Evolutionary conservation across 495 filamentous ascomycete species (phyloP).

Genomic region (Barbatosphaeria neglecta): DNA sequence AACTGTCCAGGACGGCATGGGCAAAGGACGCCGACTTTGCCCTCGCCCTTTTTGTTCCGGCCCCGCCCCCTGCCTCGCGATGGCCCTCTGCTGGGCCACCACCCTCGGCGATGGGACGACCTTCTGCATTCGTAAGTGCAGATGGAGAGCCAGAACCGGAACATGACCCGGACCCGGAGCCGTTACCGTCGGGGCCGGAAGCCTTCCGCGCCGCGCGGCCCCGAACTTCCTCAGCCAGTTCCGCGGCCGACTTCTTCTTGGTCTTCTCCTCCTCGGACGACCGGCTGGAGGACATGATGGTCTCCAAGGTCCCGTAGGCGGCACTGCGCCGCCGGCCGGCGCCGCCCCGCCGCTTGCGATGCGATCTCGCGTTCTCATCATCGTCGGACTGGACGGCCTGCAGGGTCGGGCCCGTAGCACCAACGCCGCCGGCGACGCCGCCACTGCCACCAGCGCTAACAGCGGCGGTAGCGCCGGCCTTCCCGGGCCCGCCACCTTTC

Average conservation of each 20-base stretch:
- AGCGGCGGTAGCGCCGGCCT: no score
- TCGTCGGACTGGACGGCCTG: constrained; percentile 39
- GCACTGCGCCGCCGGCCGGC: constrained; percentile 29
- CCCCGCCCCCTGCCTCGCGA: no score
- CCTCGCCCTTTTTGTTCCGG: constrained; percentile 4
- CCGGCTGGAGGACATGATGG: constrained; percentile 44
- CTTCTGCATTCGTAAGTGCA: no score
- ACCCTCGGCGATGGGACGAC: no score
- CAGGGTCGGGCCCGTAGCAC: constrained; percentile 27
- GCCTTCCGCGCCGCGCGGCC: constrained; percentile 26
- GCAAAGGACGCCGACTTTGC: constrained; percentile 36
- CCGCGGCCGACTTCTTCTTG: constrained; percentile 37
- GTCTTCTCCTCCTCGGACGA: constrained; percentile 42
- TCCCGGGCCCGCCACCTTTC: constrained; percentile 7
- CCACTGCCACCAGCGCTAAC: no score
- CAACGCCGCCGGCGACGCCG: constrained; percentile 2
- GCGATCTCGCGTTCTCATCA: constrained; percentile 17
- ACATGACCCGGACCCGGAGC: constrained; percentile 10
- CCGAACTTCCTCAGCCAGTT: constrained; percentile 35
- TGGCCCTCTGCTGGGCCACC: no score
- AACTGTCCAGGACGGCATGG: constrained; percentile 34
- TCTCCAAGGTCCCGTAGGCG: constrained; percentile 43
- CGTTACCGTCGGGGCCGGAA: constrained; percentile 3
- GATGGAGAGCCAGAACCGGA: constrained; percentile 4
- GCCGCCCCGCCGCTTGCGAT: constrained; percentile 15